phyloP scores from a whole-genome alignment of 2,329 filamentous ascomycete species.

The Zasmidium cellare region DNA sequence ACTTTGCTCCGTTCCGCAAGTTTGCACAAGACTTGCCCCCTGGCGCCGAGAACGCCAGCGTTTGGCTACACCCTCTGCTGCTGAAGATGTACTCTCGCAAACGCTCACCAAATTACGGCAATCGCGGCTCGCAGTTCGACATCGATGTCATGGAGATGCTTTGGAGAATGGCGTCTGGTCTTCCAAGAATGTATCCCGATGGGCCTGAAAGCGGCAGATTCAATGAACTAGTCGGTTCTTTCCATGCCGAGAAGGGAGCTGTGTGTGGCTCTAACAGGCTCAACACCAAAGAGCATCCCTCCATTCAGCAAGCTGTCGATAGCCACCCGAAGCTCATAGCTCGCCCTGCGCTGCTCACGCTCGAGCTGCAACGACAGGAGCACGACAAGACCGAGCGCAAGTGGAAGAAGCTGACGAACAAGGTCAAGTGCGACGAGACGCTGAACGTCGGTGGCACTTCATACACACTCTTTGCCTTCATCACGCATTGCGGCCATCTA shows the following conservation, averaged over 20 bases:
- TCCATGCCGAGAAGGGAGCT: slow-evolving; percentile 19
- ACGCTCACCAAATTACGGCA: slow-evolving; percentile 19
- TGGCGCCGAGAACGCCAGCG: background rate
- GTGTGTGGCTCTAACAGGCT: slow-evolving; percentile 28
- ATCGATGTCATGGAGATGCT: slow-evolving; percentile 29
- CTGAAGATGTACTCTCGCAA: slow-evolving; percentile 31
- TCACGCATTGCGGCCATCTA: slow-evolving; percentile 60
- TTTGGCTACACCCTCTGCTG: slow-evolving; percentile 25
- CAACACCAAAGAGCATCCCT: slow-evolving; percentile 33
- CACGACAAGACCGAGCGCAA: slow-evolving; percentile 56
- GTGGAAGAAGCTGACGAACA: slow-evolving; percentile 59
- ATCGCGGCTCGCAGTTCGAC: slow-evolving; percentile 1
- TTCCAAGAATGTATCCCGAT: slow-evolving; percentile 17
- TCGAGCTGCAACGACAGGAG: slow-evolving; percentile 59
- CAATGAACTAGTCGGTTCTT: slow-evolving; percentile 26
- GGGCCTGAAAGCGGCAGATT: slow-evolving; percentile 14
- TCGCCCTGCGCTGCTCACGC: slow-evolving; percentile 36
- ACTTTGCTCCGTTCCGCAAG: slow-evolving; percentile 60
- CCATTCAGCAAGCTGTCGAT: slow-evolving; percentile 45
- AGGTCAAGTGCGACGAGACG: slow-evolving; percentile 57
- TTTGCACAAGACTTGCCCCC: slow-evolving; percentile 50
- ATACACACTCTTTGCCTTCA: slow-evolving; percentile 61
- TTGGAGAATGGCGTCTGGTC: slow-evolving; percentile 11
- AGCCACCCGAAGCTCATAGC: slow-evolving; percentile 25
- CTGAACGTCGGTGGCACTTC: slow-evolving; percentile 48